Conservation (phyloP, 441 rosid genomes). For the Flueggea neowawraea region DNA sequence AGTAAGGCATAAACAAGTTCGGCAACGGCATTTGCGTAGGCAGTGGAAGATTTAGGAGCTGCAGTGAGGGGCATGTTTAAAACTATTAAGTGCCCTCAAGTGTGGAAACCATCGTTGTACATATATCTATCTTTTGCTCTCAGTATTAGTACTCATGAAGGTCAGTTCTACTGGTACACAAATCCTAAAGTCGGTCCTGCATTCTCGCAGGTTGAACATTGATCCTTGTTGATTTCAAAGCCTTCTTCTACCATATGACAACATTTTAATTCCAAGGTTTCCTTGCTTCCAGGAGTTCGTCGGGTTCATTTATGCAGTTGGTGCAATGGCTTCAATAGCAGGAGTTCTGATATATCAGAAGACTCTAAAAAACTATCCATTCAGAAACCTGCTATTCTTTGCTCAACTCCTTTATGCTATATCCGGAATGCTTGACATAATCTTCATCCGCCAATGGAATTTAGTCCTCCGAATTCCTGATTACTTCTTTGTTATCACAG, state of each 20-base stretch:
- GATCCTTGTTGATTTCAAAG: not conserved
- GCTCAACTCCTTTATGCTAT: constrained; percentile 58
- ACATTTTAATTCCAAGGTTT: not conserved
- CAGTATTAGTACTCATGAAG: constrained; percentile 81
- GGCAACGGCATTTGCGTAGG: constrained; percentile 23
- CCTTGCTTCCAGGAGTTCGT: constrained; percentile 50
- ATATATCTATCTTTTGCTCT: constrained; percentile 75
- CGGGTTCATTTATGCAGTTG: constrained; percentile 63
- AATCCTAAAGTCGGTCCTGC: constrained; percentile 75
- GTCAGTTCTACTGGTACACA: constrained; percentile 87
- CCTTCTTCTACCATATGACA: not conserved
- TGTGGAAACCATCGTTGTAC: constrained; percentile 84
- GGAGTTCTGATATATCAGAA: constrained; percentile 81
- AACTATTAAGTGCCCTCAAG: constrained; percentile 65
- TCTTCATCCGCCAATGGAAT: constrained; percentile 71
- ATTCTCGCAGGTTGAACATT: constrained; percentile 54
- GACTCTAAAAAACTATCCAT: constrained; percentile 49
- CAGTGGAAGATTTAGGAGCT: constrained; percentile 33
- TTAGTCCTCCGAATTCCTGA: constrained; percentile 61
- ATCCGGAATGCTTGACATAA: constrained; percentile 71
- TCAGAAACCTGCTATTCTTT: constrained; percentile 49
- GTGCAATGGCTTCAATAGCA: constrained; percentile 69
- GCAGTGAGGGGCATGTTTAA: constrained; percentile 50
- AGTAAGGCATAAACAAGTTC: not conserved
- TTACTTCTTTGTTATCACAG: constrained; percentile 62